Evolutionary conservation across 139 green algal species (phyloP), one percentile per base, ranked within the genome.

Genomic region (Coccomyxa sp.): DNA sequence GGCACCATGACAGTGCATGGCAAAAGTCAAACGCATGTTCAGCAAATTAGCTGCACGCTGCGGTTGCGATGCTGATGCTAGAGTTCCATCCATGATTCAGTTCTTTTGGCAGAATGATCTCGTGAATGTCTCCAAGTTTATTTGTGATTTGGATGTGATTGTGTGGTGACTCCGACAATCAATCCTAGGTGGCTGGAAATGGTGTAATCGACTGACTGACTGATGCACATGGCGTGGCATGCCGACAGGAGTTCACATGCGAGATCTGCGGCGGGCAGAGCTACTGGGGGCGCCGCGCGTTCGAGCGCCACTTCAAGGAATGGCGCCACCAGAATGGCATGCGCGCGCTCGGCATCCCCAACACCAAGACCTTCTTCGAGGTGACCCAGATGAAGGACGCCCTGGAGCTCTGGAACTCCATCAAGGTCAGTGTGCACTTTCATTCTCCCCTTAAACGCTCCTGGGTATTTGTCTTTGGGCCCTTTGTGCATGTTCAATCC

Each of bases 241-340:
- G 77, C 25, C 12, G 16, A 63, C 74, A 88, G 81, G 95, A 98
- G 87, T 98, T 95, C 85, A 92, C 93, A 81, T 99, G 97, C 86
- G 97, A 99, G 90, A 99, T 99, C 77, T 99, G 97, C 85, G 97
- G 97, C 71, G 94, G 95, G 83, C 92, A 94, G 63, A 95, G 81
- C 76, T 99, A 98, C 88, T 97, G 94, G 92, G 96, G 96, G 31
- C 93, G 97, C 38, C 87, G 97, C 15, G 97, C 95, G 27, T 99
- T 96, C 88, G 97, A 99, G 91, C 91, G 91, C 58, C 97, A 99
- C 90, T 99, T 99, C 93, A 95, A 93, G 82, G 96, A 99, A 89
- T 94, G 84, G 82, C 88, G 91, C 31, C 97, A 99, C 84, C 87
- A 93, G 84, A 91, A 96, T 77, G 96, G 95, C 86, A 98, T 99